Percentiles rank a stretch among this genome's conserved stretches.
phyloP scores from a whole-genome alignment of 805 yeast species.

The Candida nitratophila region DNA sequence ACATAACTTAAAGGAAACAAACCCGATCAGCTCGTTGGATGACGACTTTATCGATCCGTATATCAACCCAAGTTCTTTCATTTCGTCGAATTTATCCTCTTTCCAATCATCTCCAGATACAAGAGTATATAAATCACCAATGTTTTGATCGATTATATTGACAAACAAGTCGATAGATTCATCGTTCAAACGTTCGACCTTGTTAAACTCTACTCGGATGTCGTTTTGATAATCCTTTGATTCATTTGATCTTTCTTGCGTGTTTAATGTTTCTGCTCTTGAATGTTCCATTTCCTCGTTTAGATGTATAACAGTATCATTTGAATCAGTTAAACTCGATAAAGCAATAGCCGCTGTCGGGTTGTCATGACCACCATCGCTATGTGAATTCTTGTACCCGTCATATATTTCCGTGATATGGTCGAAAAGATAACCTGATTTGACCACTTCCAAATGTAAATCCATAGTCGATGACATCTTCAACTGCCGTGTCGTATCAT shows the following conservation, averaged over 20 bases:
- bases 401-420: background rate
- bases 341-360: no score
- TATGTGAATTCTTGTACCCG: background rate
- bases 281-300: background rate
- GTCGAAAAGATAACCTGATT: no score
- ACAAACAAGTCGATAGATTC: constrained; percentile 9
- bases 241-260: no score
- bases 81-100: constrained; percentile 34
- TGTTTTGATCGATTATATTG: constrained; percentile 16
- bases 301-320: no score
- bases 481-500: no score
- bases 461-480: no score
- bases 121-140: constrained; percentile 17
- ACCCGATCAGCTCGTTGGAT: constrained; percentile 27
- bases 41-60: constrained; percentile 29
- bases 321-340: no score
- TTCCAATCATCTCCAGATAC: constrained; percentile 35
- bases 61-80: constrained; percentile 40
- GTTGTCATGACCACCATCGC: no score
- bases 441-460: no score
- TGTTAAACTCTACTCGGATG: no score
- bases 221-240: no score
- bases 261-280: background rate
- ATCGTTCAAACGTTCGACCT: no score
- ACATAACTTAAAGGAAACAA: constrained; percentile 40